phyloP scores from a whole-genome alignment of 2,329 filamentous ascomycete genomes.

The Aureobasidium sp. region DNA sequence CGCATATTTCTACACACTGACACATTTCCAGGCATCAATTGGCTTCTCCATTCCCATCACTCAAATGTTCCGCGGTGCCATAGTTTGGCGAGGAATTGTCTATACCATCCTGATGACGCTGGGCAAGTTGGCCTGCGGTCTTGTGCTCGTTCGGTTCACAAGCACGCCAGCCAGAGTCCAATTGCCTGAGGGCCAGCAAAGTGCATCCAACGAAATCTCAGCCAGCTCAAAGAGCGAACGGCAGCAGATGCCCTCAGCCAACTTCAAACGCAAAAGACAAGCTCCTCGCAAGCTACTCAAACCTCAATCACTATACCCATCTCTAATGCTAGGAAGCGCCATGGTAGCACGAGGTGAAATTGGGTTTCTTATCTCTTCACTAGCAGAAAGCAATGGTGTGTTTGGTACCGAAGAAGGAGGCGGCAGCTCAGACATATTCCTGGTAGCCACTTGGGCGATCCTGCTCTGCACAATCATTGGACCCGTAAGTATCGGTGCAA shows the following conservation, averaged over 20 bases:
- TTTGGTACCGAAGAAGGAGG: conserved; percentile 28
- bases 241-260: not conserved
- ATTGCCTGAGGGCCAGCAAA: not conserved
- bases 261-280: conserved; percentile 15
- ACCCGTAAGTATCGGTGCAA: conserved; percentile 45
- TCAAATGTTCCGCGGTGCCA: conserved; percentile 54
- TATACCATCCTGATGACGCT: conserved; percentile 66
- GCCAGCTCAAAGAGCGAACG: too few relatives aligned
- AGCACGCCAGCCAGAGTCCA: conserved; percentile 13
- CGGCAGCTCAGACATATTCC: conserved; percentile 40
- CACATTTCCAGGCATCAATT: conserved; percentile 49
- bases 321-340: conserved; percentile 56
- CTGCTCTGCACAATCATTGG: conserved; percentile 51
- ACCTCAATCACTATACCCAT: conserved; percentile 55
- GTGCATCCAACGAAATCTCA: not conserved
- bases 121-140: conserved; percentile 35
- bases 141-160: conserved; percentile 35
- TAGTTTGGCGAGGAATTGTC: conserved; percentile 66
- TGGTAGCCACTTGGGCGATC: conserved; percentile 51
- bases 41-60: conserved; percentile 73
- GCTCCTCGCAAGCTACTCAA: not conserved
- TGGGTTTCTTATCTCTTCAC: conserved; percentile 65
- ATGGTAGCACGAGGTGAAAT: conserved; percentile 77
- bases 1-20: not conserved
- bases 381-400: conserved; percentile 52